Evolutionary conservation across 179 eudicot species (phyloP).

Genomic region (Dionaea muscipula): DNA sequence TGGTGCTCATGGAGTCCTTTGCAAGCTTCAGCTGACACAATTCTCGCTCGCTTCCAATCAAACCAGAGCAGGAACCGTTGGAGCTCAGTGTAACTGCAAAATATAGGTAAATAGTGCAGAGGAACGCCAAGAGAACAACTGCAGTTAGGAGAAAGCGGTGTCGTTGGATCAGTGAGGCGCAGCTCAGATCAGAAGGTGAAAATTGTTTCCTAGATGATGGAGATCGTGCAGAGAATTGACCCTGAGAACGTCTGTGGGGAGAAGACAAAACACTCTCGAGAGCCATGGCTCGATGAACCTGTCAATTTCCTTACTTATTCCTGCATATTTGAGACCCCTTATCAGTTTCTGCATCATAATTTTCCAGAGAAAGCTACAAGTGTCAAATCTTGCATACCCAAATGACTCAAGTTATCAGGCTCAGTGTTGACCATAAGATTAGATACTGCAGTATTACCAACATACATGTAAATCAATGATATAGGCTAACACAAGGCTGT

Average conservation of each 20-base stretch:
- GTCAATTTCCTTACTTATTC: neutral
- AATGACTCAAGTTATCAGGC: too few relatives aligned
- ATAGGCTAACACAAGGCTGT: too few relatives aligned
- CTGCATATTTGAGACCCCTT: too few relatives aligned
- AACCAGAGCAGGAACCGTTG: conserved; percentile 39
- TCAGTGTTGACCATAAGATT: too few relatives aligned
- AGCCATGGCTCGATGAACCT: conserved; percentile 26
- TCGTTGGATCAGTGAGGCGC: conserved; percentile 48
- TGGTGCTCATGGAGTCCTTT: conserved; percentile 34
- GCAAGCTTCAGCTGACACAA: conserved; percentile 40
- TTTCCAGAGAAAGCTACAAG: too few relatives aligned
- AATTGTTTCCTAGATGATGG: conserved; percentile 28
- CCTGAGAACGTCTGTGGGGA: conserved; percentile 65
- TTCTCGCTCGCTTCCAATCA: conserved; percentile 44
- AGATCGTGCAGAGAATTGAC: conserved; percentile 25
- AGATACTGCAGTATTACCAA: too few relatives aligned
- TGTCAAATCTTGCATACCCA: too few relatives aligned
- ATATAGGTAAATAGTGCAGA: conserved; percentile 78
- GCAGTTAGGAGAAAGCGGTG: conserved; percentile 82
- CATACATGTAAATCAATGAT: too few relatives aligned
- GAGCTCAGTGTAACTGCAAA: conserved; percentile 77
- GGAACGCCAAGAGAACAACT: conserved; percentile 57
- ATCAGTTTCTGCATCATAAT: too few relatives aligned
- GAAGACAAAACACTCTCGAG: conserved; percentile 53
- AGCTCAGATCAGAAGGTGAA: conserved; percentile 40